phyloP scores from a whole-genome alignment of 768 basidiomycete genomes.

The Rhizopogon vinicolor region DNA sequence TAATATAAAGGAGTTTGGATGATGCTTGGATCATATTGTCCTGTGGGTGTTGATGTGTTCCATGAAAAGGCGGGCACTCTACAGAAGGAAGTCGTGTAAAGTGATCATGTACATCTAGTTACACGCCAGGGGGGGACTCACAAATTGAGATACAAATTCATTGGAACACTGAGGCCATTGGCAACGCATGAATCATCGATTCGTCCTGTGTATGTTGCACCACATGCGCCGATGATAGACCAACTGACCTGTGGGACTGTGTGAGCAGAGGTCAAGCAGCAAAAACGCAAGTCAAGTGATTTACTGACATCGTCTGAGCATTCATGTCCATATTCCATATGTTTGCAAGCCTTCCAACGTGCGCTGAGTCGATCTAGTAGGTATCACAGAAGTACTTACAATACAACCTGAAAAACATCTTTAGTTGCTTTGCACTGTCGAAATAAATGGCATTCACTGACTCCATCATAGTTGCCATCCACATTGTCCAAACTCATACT shows the following conservation, averaged over 20 bases:
- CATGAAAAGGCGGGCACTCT: not conserved
- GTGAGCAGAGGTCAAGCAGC: not conserved
- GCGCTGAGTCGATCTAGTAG: not conserved
- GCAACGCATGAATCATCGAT: not conserved
- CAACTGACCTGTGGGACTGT: not conserved
- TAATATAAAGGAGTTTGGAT: constrained; percentile 2
- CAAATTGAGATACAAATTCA: constrained; percentile 5
- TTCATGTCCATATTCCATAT: not conserved
- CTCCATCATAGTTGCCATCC: not conserved
- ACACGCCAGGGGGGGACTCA: not conserved
- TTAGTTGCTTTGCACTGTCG: not conserved
- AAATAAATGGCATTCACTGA: not conserved
- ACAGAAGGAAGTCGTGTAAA: not conserved
- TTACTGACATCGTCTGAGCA: constrained; percentile 3
- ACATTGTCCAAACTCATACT: not conserved
- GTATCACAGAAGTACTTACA: not conserved
- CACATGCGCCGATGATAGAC: constrained; percentile 4
- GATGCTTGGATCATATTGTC: not conserved
- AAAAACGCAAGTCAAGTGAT: not conserved
- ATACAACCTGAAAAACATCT: not conserved
- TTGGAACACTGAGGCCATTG: constrained; percentile 1
- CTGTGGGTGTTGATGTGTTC: not conserved
- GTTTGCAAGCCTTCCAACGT: not conserved
- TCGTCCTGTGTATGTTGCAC: not conserved
- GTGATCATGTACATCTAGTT: no score